Evolutionary conservation across 2,329 filamentous ascomycete species (phyloP).

Genomic region (Stemphylium vesicarium): DNA sequence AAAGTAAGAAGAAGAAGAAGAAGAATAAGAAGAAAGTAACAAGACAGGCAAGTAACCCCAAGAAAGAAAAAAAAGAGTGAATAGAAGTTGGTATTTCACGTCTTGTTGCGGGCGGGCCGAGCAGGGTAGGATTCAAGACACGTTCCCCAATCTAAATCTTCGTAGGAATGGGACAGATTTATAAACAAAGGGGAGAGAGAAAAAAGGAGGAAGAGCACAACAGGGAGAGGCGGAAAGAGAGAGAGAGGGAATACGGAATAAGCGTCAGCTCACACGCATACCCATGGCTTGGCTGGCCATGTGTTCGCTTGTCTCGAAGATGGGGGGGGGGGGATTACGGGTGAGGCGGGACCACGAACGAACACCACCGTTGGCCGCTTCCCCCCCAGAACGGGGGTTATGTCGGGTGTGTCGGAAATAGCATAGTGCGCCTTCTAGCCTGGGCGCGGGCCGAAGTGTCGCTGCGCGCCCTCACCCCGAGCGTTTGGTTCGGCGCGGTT

Average conservation of each 20-base stretch:
- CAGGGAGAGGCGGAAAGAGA: not conserved
- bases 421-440: not conserved
- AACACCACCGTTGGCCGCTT: too few species aligned
- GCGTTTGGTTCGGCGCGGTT: slow-evolving; percentile 10
- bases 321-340: not conserved
- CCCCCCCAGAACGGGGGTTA: not conserved
- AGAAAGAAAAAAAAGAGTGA: not conserved
- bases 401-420: too few species aligned
- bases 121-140: too few species aligned
- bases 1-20: too few species aligned
- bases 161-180: not conserved
- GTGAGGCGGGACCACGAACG: too few species aligned
- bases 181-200: not conserved
- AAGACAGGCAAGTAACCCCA: not conserved
- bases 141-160: slow-evolving; percentile 1
- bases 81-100: slow-evolving; percentile 8
- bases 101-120: not conserved
- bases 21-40: not conserved
- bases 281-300: slow-evolving; percentile 2
- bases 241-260: not conserved
- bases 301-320: not conserved
- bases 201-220: not conserved
- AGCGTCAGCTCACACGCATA: not conserved
- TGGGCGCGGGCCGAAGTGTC: slow-evolving; percentile 9
- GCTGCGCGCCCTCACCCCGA: slow-evolving; percentile 1